These are phyloP conservation scores for Neltuma alba DNA, from an alignment of 306 rosid species.

Conservation along the genomic window DNA sequence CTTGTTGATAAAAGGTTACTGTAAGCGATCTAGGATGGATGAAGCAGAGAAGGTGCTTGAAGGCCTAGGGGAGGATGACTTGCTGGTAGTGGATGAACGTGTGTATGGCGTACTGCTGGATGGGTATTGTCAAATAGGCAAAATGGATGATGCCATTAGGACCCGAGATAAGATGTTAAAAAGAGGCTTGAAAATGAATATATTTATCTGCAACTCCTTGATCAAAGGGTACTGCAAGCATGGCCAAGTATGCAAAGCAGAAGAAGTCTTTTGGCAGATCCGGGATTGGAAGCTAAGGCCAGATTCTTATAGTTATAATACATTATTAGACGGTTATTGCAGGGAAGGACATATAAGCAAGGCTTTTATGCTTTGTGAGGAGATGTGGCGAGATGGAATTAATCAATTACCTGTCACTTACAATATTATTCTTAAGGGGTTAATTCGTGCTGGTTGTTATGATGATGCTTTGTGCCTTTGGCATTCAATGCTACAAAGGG, in stretches of 20 bases:
- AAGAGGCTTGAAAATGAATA: slow-evolving; percentile 63
- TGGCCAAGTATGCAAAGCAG: slow-evolving; percentile 52
- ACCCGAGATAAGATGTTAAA: slow-evolving; percentile 63
- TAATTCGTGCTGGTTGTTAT: slow-evolving; percentile 49
- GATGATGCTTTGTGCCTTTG: slow-evolving; percentile 66
- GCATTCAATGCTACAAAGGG: slow-evolving; percentile 60
- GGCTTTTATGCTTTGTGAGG: slow-evolving; percentile 56
- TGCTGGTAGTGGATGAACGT: slow-evolving; percentile 56
- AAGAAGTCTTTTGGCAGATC: slow-evolving; percentile 52
- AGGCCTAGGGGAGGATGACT: slow-evolving; percentile 50
- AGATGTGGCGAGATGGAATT: slow-evolving; percentile 63
- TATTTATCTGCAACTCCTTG: slow-evolving; percentile 72
- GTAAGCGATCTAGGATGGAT: slow-evolving; percentile 55
- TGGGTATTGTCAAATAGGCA: slow-evolving; percentile 70
- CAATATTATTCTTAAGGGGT: slow-evolving; percentile 73
- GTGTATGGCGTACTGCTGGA: slow-evolving; percentile 69
- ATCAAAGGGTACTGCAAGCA: slow-evolving; percentile 75
- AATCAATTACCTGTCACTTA: slow-evolving; percentile 65
- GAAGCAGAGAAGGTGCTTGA: slow-evolving; percentile 72
- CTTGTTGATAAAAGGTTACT: slow-evolving; percentile 63
- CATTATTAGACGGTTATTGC: slow-evolving; percentile 48
- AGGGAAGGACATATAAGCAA: slow-evolving; percentile 40
- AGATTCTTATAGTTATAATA: slow-evolving; percentile 51
- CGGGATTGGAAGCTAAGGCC: slow-evolving; percentile 54
- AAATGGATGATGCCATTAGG: slow-evolving; percentile 76